Evolutionary conservation across 2,329 filamentous ascomycete species (phyloP), one percentile per base, ranked within the genome.

Genomic region (Grosmannia serpens): DNA sequence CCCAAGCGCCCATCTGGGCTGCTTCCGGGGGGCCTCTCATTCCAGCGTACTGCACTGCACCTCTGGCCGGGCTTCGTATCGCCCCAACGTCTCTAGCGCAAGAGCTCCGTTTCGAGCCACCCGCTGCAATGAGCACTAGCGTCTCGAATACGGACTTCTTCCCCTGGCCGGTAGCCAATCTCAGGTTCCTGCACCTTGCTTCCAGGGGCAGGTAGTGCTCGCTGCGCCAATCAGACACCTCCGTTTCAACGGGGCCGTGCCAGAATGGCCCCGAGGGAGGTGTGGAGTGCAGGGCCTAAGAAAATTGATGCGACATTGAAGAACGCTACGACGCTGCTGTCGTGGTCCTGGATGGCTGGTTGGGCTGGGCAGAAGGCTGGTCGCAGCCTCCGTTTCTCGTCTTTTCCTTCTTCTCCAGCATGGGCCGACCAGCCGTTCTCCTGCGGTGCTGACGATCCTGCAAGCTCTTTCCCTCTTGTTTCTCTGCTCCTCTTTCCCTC

Each of bases 151-250:
- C 44, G 38, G 38, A 46, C 24, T 17, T n/a, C 20, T 41, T 17
- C 27, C 46, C 55, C 55, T 56, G 31, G 55, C 44, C 41, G 44
- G 11, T 22, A 49, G 46, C 55, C 55, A 56, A 56, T 56, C 55
- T 51, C 13, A 56, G 27, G 41, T 22, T 56, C n/a, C 44, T 47
- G 38, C 26, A 35, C 31, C 44, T 50, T 49, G 53, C 22, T 38
- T 56, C 46, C 46, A 56, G 55, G 55, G 55, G 55, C 29, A 56
- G n/a, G 22, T 31, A 15, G 24, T 20, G 29, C 10, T 10, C 15
- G 2, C 7, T 50, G 13, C 22, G 10, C 55, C 55, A 56, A 56
- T 56, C 27, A 47, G 4, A 29, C 17, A 17, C 11, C 15, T 17
- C n/a, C n/a, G 15, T 27, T 27, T 31, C 24, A n/a, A 20, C 33